phyloP scores from a whole-genome alignment of 108 stramenopile genomes.

The Skeletonema costatum region DNA sequence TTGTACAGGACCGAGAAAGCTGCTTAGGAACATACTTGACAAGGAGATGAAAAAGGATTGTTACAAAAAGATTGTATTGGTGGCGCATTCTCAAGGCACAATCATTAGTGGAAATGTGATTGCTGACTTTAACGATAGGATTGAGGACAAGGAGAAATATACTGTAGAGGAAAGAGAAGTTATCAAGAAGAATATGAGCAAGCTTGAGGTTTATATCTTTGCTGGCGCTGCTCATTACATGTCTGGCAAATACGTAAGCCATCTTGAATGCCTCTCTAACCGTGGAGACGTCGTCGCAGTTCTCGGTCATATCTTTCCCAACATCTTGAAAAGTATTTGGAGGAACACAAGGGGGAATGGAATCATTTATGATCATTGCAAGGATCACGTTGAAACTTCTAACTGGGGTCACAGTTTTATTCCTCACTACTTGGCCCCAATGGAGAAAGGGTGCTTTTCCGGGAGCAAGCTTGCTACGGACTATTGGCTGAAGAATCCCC shows the following conservation, averaged over 20 bases:
- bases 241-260: neutral
- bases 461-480: neutral
- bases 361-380: neutral
- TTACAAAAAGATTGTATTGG: slow-evolving; percentile 2
- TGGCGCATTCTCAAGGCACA: neutral
- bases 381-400: neutral
- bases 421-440: neutral
- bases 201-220: neutral
- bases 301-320: slow-evolving; percentile 1
- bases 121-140: neutral
- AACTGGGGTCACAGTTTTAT: neutral
- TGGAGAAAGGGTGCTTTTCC: neutral
- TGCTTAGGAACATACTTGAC: neutral
- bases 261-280: slow-evolving; percentile 5
- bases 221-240: neutral
- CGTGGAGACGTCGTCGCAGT: slow-evolving; percentile 1
- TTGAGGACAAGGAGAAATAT: neutral
- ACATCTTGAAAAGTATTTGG: neutral
- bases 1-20: neutral
- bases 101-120: slow-evolving; percentile 7
- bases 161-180: neutral
- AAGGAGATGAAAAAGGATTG: neutral
- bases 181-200: neutral
- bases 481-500: neutral
- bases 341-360: neutral